Evolutionary conservation across 495 filamentous ascomycete genomes (phyloP), one percentile per base, ranked within the genome.

Genomic region (Penicillium longicatenatum): DNA sequence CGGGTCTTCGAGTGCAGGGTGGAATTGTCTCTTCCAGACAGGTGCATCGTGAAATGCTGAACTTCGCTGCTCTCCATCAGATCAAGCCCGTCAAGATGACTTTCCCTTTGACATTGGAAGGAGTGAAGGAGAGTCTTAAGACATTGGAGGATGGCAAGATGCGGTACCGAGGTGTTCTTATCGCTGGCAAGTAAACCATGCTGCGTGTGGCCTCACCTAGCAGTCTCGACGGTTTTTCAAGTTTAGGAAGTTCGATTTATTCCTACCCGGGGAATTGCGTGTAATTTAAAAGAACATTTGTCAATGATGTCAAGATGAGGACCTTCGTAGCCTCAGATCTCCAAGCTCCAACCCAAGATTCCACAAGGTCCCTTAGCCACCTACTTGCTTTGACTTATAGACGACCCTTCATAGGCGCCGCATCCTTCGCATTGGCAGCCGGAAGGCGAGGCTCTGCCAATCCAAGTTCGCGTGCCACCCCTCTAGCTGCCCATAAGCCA

Each of bases 1-100:
- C 71, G 9, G 84, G 82, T 6, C 60, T 86, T 31, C 69, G 66
- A 0, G 63, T 86, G 0, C 80, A 85, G 53, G 84, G 83, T n/a
- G 74, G 70, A 7, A 60, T 84, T 26, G 78, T 85, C 6, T 76
- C 79, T 9, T 57, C 81, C 0, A 61, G 82, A n/a, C 60, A 72
- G 58, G 63, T 79, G 4, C 79, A 84, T 57, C 70, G 63, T 3
- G 71, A 80, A 41, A 88, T 88, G 85, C 64, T 87, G 14, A 71
- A 76, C 6, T 86, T 87, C 61, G 81, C 82, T 0, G 81, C 82
- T 0, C 59, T 63, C 42, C 80, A 87, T 58, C 60, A 71, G 2
- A 79, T 88, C 63, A 80, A 79, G 70, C 83, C 85, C 2, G 70
- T 84, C 7, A 70, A 79, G 11, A 73, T 83, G 74, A 80, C 70